Conservation (phyloP, 1,139 yeast genomes). For the Starmera stellimalicola region DNA sequence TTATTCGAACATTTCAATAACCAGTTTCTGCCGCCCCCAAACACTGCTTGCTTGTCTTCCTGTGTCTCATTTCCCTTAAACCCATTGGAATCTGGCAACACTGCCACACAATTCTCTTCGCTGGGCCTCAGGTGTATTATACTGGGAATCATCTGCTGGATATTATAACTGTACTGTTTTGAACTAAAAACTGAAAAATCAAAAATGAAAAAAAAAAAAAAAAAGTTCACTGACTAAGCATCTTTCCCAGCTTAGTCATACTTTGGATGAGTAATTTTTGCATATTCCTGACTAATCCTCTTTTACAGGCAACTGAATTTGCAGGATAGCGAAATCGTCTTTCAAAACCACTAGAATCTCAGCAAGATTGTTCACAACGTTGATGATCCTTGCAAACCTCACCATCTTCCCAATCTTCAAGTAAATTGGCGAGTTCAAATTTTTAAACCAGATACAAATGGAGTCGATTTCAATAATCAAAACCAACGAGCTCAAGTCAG, state of each 20-base stretch:
- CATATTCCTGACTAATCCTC: no score
- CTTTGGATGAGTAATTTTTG: no score
- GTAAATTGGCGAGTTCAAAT: neutral
- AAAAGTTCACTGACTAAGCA: neutral
- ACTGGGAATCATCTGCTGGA: constrained; percentile 21
- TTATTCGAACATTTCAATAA: constrained; percentile 6
- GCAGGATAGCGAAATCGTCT: neutral
- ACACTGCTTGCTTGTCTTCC: no score
- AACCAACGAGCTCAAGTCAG: neutral
- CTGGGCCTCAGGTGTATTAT: no score
- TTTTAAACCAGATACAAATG: neutral
- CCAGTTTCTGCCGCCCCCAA: constrained; percentile 32
- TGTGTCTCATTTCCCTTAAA: no score
- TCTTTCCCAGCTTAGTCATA: no score
- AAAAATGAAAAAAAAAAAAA: no score
- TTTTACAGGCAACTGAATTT: neutral
- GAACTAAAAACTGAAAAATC: no score
- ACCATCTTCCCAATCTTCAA: neutral
- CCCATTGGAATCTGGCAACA: no score
- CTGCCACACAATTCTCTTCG: no score
- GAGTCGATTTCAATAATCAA: neutral
- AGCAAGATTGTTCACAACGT: neutral
- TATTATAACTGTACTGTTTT: no score
- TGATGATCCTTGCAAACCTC: neutral
- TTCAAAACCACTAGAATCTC: neutral